Percentiles rank a stretch among this genome's conserved stretches.
phyloP scores from a whole-genome alignment of 176 grass and related monocot genomes.

The Bothriochloa decipiens region DNA sequence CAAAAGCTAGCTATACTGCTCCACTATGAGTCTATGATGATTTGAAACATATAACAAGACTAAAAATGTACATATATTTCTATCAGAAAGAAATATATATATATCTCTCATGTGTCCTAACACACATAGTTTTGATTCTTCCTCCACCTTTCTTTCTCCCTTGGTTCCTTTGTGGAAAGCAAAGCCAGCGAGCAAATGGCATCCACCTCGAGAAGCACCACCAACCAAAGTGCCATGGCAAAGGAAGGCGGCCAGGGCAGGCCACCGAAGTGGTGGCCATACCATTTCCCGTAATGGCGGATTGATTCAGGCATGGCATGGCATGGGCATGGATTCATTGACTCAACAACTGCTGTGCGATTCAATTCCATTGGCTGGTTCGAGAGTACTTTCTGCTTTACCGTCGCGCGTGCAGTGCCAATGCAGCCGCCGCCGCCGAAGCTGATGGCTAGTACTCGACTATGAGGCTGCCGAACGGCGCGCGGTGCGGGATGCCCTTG shows the following conservation, averaged over 20 bases:
- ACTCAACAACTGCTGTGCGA: neutral
- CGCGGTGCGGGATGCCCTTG: conserved; percentile 84
- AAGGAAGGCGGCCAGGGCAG: conserved; percentile 37
- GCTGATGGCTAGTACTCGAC: conserved; percentile 53
- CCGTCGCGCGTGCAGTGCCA: neutral
- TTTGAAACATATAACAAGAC: conserved; percentile 16
- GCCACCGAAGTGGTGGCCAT: conserved; percentile 41
- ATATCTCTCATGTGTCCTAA: conserved; percentile 30
- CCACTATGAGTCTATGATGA: conserved; percentile 22
- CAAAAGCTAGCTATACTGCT: conserved; percentile 37
- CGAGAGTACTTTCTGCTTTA: conserved; percentile 5
- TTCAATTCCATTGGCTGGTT: neutral
- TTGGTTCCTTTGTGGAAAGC: conserved; percentile 40
- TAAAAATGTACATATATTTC: conserved; percentile 61
- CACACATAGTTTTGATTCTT: conserved; percentile 9
- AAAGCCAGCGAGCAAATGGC: conserved; percentile 49
- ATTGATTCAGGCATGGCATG: neutral
- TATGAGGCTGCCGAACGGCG: conserved; percentile 82
- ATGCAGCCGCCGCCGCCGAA: neutral
- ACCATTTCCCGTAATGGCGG: conserved; percentile 2
- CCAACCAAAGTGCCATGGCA: conserved; percentile 32
- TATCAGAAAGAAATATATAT: conserved; percentile 21
- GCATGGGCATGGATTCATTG: neutral
- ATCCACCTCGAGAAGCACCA: conserved; percentile 71
- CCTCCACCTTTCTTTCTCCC: conserved; percentile 4